Percentiles rank a stretch among this genome's conserved stretches.
These are phyloP conservation scores for Wickerhamiella infanticola DNA, from an alignment of 1,139 yeast species.

Conservation along the genomic window DNA sequence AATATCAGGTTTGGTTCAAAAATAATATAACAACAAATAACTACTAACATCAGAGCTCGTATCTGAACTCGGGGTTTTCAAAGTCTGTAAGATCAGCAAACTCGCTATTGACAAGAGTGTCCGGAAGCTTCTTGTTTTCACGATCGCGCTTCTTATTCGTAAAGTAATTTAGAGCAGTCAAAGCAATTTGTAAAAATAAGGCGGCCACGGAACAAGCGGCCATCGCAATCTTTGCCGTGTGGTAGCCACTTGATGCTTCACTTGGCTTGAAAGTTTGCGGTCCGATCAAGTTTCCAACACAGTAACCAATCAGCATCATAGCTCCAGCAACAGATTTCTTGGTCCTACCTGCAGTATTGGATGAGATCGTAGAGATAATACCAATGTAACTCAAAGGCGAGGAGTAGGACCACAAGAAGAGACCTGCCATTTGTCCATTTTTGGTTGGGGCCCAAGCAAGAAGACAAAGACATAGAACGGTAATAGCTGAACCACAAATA, in stretches of 20 bases:
- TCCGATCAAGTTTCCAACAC: slow-evolving; percentile 44
- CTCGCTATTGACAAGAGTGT: slow-evolving; percentile 28
- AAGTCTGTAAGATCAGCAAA: slow-evolving; percentile 50
- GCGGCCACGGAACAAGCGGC: slow-evolving; percentile 24
- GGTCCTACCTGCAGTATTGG: slow-evolving; percentile 47
- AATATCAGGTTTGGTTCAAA: too few relatives aligned
- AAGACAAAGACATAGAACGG: slow-evolving; percentile 21
- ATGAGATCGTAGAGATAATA: slow-evolving; percentile 27
- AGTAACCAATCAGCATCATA: slow-evolving; percentile 37
- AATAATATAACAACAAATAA: too few relatives aligned
- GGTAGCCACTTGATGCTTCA: slow-evolving; percentile 36
- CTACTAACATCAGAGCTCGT: slow-evolving; percentile 9
- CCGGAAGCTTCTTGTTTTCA: slow-evolving; percentile 10
- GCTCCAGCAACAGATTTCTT: slow-evolving; percentile 35
- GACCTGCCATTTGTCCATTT: slow-evolving; percentile 26
- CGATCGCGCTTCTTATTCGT: slow-evolving; percentile 26
- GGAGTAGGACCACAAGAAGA: slow-evolving; percentile 19
- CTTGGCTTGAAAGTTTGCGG: slow-evolving; percentile 38
- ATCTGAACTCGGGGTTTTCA: slow-evolving; percentile 36
- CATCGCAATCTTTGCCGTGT: slow-evolving; percentile 32
- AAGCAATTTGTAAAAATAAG: slow-evolving; percentile 16
- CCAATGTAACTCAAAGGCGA: slow-evolving; percentile 32
- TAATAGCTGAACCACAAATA: not conserved
- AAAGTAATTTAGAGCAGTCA: slow-evolving; percentile 22
- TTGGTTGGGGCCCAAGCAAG: slow-evolving; percentile 28